phyloP scores from a whole-genome alignment of 768 basidiomycete species.

The Stropharia rugosoannulata region DNA sequence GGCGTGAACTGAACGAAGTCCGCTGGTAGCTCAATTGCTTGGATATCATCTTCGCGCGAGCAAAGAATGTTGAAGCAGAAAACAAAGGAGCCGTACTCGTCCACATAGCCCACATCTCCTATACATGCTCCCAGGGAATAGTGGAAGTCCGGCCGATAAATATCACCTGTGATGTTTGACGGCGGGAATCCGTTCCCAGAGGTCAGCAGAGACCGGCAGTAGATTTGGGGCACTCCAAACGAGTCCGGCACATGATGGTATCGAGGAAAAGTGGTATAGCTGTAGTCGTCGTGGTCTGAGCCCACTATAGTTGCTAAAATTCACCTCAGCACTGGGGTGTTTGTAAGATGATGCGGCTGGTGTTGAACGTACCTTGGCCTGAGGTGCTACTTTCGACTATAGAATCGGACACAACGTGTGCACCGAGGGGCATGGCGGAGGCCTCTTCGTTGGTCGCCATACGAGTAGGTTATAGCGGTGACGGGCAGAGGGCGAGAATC shows the following conservation, averaged over 20 bases:
- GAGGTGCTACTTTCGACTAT: neutral
- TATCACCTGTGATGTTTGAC: constrained; percentile 3
- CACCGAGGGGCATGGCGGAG: neutral
- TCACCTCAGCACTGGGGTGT: neutral
- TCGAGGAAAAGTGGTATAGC: neutral
- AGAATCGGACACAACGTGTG: neutral
- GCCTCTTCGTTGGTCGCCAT: neutral
- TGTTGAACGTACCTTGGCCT: neutral
- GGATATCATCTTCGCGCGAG: neutral
- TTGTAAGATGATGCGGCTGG: neutral
- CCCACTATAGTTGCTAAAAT: constrained; percentile 1
- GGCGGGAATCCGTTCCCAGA: constrained; percentile 3
- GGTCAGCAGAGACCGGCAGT: constrained; percentile 2
- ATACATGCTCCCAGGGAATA: neutral
- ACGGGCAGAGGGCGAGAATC: neutral
- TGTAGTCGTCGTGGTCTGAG: neutral
- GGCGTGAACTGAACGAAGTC: neutral
- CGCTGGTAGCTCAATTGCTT: neutral
- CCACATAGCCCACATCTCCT: constrained; percentile 5
- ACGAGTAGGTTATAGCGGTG: neutral
- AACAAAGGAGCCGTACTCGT: constrained; percentile 4
- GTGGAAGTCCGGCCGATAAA: neutral
- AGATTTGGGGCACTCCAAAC: constrained; percentile 5
- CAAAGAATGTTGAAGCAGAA: constrained; percentile 4
- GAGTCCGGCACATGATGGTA: constrained; percentile 1